These are phyloP conservation scores for Oropetium thomaeum DNA, from an alignment of 176 grass and related monocot species.

Conservation along the genomic window DNA sequence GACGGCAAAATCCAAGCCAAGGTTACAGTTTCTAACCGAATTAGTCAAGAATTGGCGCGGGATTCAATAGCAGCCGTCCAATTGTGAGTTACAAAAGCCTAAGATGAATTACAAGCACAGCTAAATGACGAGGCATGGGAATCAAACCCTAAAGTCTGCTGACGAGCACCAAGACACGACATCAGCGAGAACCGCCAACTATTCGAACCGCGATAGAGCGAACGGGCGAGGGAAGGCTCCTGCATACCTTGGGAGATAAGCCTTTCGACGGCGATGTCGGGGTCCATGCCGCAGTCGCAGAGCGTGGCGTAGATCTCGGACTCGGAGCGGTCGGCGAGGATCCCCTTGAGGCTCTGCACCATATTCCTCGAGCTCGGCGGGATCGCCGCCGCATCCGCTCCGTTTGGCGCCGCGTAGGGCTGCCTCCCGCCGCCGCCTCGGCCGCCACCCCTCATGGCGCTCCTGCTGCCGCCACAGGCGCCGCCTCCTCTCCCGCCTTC, in stretches of 20 bases:
- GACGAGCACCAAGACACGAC: neutral
- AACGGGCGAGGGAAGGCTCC: no score
- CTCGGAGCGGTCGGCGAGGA: constrained; percentile 66
- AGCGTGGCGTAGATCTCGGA: constrained; percentile 73
- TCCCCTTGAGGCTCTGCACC: constrained; percentile 73
- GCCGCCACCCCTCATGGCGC: constrained; percentile 47
- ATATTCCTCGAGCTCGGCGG: constrained; percentile 55
- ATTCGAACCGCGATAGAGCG: neutral
- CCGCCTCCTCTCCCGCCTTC: neutral
- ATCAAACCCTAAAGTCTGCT: constrained; percentile 18
- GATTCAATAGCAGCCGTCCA: neutral
- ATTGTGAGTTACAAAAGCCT: neutral
- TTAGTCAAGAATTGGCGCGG: constrained; percentile 9
- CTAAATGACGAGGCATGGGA: neutral
- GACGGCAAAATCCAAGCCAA: neutral
- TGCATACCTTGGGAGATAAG: constrained; percentile 59
- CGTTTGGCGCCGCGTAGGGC: constrained; percentile 22
- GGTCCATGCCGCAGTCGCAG: constrained; percentile 76
- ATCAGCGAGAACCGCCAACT: neutral
- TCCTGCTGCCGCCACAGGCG: constrained; percentile 11
- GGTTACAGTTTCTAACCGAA: neutral
- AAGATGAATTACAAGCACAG: neutral
- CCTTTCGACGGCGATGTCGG: constrained; percentile 68
- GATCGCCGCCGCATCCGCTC: constrained; percentile 41
- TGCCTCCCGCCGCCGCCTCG: constrained; percentile 29